Evolutionary conservation across 75 land plant species (phyloP).

Genomic region (Cryptomeria japonica): DNA sequence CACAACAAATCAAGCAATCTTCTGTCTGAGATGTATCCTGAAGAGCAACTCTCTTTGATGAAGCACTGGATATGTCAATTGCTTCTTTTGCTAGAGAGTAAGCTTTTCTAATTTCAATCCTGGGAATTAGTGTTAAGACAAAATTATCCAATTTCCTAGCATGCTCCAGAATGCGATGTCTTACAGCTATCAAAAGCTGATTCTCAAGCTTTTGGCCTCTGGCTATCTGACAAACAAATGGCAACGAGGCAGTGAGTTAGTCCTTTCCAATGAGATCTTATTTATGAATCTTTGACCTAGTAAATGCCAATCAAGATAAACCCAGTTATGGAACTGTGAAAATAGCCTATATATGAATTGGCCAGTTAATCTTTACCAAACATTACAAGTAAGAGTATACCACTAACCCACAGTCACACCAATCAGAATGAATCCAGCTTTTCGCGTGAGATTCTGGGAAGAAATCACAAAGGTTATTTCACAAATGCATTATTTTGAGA

Average conservation of each 20-base stretch:
- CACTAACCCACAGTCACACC: neutral
- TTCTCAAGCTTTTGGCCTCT: slow-evolving; percentile 36
- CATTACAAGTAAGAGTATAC: neutral
- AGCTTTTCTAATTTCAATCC: slow-evolving; percentile 34
- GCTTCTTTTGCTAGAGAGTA: slow-evolving; percentile 56
- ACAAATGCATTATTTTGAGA: neutral
- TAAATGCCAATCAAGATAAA: neutral
- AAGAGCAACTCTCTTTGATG: slow-evolving; percentile 20
- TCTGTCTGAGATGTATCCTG: slow-evolving; percentile 19
- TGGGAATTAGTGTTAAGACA: slow-evolving; percentile 37
- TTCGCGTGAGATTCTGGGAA: neutral
- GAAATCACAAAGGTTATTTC: neutral
- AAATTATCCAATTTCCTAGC: slow-evolving; percentile 50
- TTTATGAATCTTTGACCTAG: neutral
- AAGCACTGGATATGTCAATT: slow-evolving; percentile 27
- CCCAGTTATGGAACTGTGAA: neutral
- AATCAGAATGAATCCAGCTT: neutral
- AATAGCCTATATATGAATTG: neutral
- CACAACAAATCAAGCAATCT: slow-evolving; percentile 73
- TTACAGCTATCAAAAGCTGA: slow-evolving; percentile 50
- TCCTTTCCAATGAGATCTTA: neutral
- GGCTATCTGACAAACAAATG: slow-evolving; percentile 33
- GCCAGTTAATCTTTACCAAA: neutral
- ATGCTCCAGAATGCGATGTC: slow-evolving; percentile 48
- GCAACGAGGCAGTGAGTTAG: neutral